A percentile compares a stretch with the other conserved stretches of the same genome.
phyloP scores from a whole-genome alignment of 441 rosid genomes.

The Bocquillonia castaneifolia region DNA sequence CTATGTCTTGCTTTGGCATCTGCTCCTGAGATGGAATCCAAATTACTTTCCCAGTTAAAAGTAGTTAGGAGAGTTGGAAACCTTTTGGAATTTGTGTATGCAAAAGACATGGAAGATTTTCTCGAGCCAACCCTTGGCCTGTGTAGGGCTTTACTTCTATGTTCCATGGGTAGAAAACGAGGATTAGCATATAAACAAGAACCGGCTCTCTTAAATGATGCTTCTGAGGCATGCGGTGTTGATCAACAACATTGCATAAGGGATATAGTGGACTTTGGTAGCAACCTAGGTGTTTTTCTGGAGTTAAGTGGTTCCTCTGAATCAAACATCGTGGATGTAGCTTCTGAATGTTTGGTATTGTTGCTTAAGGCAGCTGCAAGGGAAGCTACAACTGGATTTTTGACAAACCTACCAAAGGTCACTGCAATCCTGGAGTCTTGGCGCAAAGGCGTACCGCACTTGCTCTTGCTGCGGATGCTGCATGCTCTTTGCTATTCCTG shows the following conservation, averaged over 20 bases:
- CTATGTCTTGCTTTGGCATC: constrained; percentile 83
- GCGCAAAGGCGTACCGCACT: constrained; percentile 36
- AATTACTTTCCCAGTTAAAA: constrained; percentile 72
- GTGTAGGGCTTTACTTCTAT: constrained; percentile 70
- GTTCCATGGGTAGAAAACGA: constrained; percentile 50
- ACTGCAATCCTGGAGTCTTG: constrained; percentile 57
- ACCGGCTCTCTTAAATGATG: constrained; percentile 55
- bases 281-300: constrained; percentile 63
- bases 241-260: constrained; percentile 58
- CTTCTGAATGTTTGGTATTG: constrained; percentile 76
- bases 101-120: constrained; percentile 94
- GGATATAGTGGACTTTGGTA: constrained; percentile 72
- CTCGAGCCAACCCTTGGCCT: constrained; percentile 80
- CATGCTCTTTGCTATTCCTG: constrained; percentile 79
- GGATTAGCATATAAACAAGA: constrained; percentile 47
- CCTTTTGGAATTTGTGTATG: constrained; percentile 72
- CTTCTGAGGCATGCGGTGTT: constrained; percentile 34
- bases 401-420: constrained; percentile 77
- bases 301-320: constrained; percentile 48
- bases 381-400: constrained; percentile 80
- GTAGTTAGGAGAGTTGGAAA: constrained; percentile 81
- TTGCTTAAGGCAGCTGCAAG: constrained; percentile 83
- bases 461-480: constrained; percentile 61
- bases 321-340: constrained; percentile 49
- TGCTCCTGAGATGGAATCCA: constrained; percentile 94